A percentile compares a stretch with the other conserved stretches of the same genome.
phyloP scores from a whole-genome alignment of 139 green algal genomes.

The Chlamydomonas sp. region DNA sequence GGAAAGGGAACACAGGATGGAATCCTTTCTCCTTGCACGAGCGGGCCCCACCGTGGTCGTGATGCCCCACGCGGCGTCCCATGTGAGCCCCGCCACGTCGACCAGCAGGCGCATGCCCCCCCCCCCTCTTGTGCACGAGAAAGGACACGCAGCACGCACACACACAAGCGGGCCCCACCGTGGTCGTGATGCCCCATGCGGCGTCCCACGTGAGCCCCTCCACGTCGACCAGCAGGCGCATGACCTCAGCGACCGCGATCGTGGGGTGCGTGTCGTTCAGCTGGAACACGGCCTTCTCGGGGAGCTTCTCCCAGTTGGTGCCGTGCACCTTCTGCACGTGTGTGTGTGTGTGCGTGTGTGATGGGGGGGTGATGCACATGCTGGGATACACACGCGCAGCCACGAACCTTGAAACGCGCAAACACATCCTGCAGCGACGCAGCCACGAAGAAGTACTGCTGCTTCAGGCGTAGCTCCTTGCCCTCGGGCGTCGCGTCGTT shows the following conservation, averaged over 20 bases:
- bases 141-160: too few relatives aligned
- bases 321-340: too few relatives aligned
- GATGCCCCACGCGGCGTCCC: slow-evolving; percentile 80
- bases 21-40: too few relatives aligned
- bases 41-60: slow-evolving; percentile 63
- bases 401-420: slow-evolving; percentile 59
- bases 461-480: slow-evolving; percentile 97
- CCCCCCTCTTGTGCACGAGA: too few relatives aligned
- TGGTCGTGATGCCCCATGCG: slow-evolving; percentile 80
- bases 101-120: slow-evolving; percentile 94
- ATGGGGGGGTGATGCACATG: too few relatives aligned
- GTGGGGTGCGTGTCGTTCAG: slow-evolving; percentile 99
- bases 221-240: slow-evolving; percentile 92
- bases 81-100: slow-evolving; percentile 84
- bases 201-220: slow-evolving; percentile 80
- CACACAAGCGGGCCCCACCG: too few relatives aligned
- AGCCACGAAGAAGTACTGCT: slow-evolving; percentile 98
- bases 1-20: too few relatives aligned
- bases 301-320: slow-evolving; percentile 63
- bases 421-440: slow-evolving; percentile 89
- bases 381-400: too few relatives aligned
- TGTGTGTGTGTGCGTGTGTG: too few relatives aligned
- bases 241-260: slow-evolving; percentile 92
- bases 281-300: slow-evolving; percentile 86
- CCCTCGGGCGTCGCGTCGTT: slow-evolving; percentile 93